Base-by-base conservation (phyloP, 495 filamentous ascomycete genomes). In the Xylaria nigripes region DNA sequence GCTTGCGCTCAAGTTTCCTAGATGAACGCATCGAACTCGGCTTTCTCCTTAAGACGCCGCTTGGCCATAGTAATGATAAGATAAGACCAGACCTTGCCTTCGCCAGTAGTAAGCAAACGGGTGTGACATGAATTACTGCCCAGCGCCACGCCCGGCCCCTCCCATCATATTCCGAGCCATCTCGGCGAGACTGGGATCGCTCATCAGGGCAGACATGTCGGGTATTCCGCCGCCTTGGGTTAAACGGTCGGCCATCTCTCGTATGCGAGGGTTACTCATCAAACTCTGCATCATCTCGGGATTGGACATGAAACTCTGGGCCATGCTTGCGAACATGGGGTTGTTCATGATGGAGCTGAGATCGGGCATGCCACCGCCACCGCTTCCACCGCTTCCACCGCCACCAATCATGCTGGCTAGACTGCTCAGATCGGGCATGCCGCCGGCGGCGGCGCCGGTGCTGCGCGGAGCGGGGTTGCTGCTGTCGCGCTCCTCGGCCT, bases 261-360 rank as follows among this genome's bases (percentile, higher is more conserved):
- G 76, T 56, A 97, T 67, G 48, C 81, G 78, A n/a, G 92, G 92
- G 72, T 97, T 95, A 75, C 76, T 90, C 90, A 97, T 95, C 50
- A 97, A 67, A 62, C 88, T 89, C 65, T 78, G 79, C 77, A 98
- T 81, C 79, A 86, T 81, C 6, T 94, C 85, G 12, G 93, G 93
- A 70, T 98, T 96, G 68, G 81, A 86, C 92, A 96, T 96, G 40
- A 98, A 68, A 66, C 89, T 96, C 77, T 95, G 89, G 22, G 93
- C 93, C 89, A 96, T 95, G 73, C 75, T 85, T 40, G 89, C 76
- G 68, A 98, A 91, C 93, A 97, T 96, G 40, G 93, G 93, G 75
- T 98, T 97, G 71, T 71, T 89, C 93, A 98, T 96, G 64, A 98
- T 81, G 50, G 75, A 77, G 52, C 78, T 69, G 32, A 98, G 65